Conservation (phyloP, 2,329 filamentous ascomycete species). For the Parascedosporium putredinis region DNA sequence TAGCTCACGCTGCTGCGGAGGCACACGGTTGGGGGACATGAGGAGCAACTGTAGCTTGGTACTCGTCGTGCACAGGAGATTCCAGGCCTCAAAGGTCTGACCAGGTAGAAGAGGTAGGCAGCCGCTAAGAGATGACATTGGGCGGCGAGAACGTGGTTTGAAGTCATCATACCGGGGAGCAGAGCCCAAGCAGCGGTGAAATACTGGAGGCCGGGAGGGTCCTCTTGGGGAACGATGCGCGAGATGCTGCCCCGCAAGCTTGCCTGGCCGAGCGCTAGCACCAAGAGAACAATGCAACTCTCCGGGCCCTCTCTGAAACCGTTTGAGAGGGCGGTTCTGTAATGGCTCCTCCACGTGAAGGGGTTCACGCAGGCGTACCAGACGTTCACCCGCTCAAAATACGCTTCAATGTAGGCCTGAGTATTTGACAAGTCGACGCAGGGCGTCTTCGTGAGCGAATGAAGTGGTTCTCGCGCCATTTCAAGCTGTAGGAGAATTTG, state of each 20-base stretch:
- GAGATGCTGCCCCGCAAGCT: conserved; percentile 69
- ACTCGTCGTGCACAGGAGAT: conserved; percentile 65
- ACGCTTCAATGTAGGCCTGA: conserved; percentile 64
- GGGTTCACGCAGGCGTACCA: conserved; percentile 84
- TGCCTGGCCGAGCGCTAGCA: conserved; percentile 67
- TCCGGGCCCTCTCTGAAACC: conserved; percentile 71
- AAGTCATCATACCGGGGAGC: conserved; percentile 67
- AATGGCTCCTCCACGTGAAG: conserved; percentile 67
- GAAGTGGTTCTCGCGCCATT: conserved; percentile 67
- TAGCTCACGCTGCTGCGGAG: conserved; percentile 59
- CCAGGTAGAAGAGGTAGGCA: conserved; percentile 74
- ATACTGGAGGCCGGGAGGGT: conserved; percentile 66
- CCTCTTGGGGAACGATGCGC: conserved; percentile 54
- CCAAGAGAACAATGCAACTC: conserved; percentile 71
- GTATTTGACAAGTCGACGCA: conserved; percentile 66
- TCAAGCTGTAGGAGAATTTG: conserved; percentile 74
- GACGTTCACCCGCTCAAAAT: conserved; percentile 71
- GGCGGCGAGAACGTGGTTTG: conserved; percentile 66
- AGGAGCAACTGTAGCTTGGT: conserved; percentile 72
- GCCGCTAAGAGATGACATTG: conserved; percentile 74
- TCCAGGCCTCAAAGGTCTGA: conserved; percentile 80
- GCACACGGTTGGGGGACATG: conserved; percentile 61
- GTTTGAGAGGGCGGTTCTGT: conserved; percentile 62
- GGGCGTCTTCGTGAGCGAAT: conserved; percentile 52
- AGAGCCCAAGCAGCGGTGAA: conserved; percentile 73